Evolutionary conservation across 2,329 filamentous ascomycete species (phyloP), one percentile per base, ranked within the genome.

Genomic region (Aspergillus sp.): DNA sequence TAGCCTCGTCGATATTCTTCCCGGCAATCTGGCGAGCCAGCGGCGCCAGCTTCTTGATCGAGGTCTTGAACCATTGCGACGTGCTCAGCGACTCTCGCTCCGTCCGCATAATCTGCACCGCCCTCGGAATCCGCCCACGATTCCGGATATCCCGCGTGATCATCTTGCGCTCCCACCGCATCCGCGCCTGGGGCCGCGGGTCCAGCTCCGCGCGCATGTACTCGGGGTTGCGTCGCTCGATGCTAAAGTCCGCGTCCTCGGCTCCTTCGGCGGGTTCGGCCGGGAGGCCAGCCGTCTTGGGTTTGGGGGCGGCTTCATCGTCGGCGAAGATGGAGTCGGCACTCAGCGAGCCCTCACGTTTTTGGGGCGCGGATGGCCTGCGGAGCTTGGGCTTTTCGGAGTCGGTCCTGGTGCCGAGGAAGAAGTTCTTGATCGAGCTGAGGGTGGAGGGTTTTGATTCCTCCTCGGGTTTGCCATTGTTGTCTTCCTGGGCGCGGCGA

Each of bases 1-100:
- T 84, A 10, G 91, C 91, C 22, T 98, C 88, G 36, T 93, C 86
- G 40, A 98, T 70, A n/a, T 80, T 80, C 73, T 95, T 96, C 45
- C 91, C 91, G 2, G 78, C 73, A 52, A 98, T 91, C 65, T 96
- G 91, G 34, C 82, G 77, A 15, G 89, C 80, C 30, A 98, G 66
- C 49, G 83, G 80, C 32, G 81, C 79, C 34, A 98, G 71, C 68
- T 98, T 98, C 76, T 98, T 98, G 43, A 84, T 69, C 30, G 79
- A 86, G 2, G 91, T 95, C 49, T 86, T 80, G 55, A 95, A 73
- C 45, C 75, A 74, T 29, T 80, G 72, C 41, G 79, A 86, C 60
- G 79, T 79, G 57, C 64, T 66, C 15, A 71, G 48, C 33, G 67
- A 66, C 46, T 75, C 64, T 25, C 76, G 63, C 55, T 81, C 77